Evolutionary conservation across 176 grass and related monocot species (phyloP).

Genomic region (Musa itinerans): DNA sequence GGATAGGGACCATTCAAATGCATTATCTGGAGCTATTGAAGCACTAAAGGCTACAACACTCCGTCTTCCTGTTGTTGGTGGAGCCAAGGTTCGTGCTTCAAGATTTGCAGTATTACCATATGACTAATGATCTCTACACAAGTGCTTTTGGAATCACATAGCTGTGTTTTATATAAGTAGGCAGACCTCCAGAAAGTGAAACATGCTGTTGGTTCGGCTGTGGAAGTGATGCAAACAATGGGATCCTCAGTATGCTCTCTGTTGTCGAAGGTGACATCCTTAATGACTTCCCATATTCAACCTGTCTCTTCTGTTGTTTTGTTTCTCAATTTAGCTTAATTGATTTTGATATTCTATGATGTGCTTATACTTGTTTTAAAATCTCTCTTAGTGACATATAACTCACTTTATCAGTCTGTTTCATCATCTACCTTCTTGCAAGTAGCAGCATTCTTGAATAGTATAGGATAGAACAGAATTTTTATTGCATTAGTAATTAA

Average conservation of each 20-base stretch:
- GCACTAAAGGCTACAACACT: slow-evolving; percentile 6
- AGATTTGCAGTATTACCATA: not conserved
- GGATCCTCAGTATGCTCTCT: slow-evolving; percentile 60
- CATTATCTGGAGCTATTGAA: slow-evolving; percentile 10
- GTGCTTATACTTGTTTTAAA: too few species aligned
- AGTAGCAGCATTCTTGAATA: too few species aligned
- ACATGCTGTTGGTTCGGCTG: slow-evolving; percentile 62
- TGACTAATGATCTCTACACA: not conserved
- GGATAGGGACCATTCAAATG: slow-evolving; percentile 1
- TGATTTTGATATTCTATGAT: too few species aligned
- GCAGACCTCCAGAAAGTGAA: slow-evolving; percentile 77
- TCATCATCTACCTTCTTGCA: too few species aligned
- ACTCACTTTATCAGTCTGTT: too few species aligned
- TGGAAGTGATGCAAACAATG: slow-evolving; percentile 89
- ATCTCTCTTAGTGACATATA: too few species aligned
- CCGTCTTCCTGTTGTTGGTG: slow-evolving; percentile 7
- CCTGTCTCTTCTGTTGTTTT: too few species aligned
- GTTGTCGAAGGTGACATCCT: slow-evolving; percentile 48
- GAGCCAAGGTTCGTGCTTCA: slow-evolving; percentile 5
- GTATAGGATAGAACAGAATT: too few species aligned
- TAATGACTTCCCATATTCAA: too few species aligned
- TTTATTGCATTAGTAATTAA: too few species aligned
- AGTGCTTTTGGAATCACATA: not conserved
- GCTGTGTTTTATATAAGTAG: slow-evolving; percentile 32
- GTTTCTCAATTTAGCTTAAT: too few species aligned